phyloP scores from a whole-genome alignment of 257 asterid species.

The Fraxinus anomala region DNA sequence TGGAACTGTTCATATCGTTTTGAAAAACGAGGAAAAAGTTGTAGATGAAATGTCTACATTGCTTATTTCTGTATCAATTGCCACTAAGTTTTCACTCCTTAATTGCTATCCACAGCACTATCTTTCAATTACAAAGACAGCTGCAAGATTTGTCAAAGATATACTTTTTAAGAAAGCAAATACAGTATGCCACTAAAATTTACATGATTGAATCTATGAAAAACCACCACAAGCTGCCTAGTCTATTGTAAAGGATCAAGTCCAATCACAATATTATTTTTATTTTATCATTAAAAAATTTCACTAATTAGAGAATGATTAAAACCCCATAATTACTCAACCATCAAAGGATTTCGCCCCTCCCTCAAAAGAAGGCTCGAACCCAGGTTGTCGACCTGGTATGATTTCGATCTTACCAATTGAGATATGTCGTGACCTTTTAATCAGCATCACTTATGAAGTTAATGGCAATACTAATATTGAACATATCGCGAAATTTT shows the following conservation, averaged over 20 bases:
- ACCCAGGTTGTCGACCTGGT: neutral
- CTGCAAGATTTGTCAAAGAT: constrained; percentile 18
- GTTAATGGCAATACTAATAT: constrained; percentile 2
- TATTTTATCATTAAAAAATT: constrained; percentile 41
- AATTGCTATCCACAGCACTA: neutral
- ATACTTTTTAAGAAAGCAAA: constrained; percentile 30
- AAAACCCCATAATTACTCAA: constrained; percentile 20
- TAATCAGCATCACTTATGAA: neutral
- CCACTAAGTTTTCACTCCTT: neutral
- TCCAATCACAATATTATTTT: constrained; percentile 5
- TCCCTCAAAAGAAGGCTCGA: neutral
- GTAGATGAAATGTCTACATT: neutral
- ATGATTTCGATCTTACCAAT: neutral
- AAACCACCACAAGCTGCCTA: constrained; percentile 11
- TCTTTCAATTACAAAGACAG: constrained; percentile 11
- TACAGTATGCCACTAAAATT: constrained; percentile 27
- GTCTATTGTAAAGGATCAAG: too few relatives aligned
- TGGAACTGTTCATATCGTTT: neutral
- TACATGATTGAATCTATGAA: constrained; percentile 12
- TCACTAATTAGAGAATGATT: constrained; percentile 49
- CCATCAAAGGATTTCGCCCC: neutral
- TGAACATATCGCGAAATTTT: neutral
- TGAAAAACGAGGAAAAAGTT: neutral
- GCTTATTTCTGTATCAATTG: neutral
- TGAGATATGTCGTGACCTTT: too few relatives aligned